Evolutionary conservation across 805 yeast genomes (phyloP), one percentile per base, ranked within the genome.

Genomic region (Candida caryicola): DNA sequence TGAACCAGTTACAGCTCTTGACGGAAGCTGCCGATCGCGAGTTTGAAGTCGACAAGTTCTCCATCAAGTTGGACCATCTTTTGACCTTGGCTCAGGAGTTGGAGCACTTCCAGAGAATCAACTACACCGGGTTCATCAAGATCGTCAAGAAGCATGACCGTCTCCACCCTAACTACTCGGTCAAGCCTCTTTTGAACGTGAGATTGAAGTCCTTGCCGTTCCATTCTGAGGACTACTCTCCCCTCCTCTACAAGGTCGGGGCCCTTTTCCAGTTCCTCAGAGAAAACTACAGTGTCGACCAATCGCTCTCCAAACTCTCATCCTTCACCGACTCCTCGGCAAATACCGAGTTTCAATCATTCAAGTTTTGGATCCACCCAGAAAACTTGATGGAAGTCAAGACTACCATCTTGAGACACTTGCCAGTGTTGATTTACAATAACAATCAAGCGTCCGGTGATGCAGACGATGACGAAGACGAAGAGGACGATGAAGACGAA

Each of bases 111-210:
- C 83, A 95, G 29, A 76, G 99, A 54, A 64, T 91, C 50, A 93
- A 93, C 64, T 93, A 83, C 68, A 91, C 99, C 10, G 99, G 97
- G 1, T 91, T 93, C 66, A 76, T 81, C 52, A 93, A 93, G 59
- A 87, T 93, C 50, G 97, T 90, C 47, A 90, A 91, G 68, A 91
- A 91, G 65, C 99, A 93, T 57, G 98, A 93, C 65, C 79, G 96
- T 37, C 62, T 91, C 47, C 97, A 90, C 62, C 76, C 89, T 23
- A 74, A 79, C 47, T 93, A 84, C 62, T 83, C 93, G n/a, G 97
- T 91, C 17, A 83, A 80, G 59, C 95, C 98, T 0, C 66, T 93
- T 51, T 69, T 93, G 51, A 86, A 87, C 48, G 96, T 91, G 19
- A 76, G 99, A 52, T 73, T 93, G 63, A 83, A 82, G 55, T 82